Base-by-base conservation (phyloP, 495 filamentous ascomycete genomes). In the Aspergillus diversus region DNA sequence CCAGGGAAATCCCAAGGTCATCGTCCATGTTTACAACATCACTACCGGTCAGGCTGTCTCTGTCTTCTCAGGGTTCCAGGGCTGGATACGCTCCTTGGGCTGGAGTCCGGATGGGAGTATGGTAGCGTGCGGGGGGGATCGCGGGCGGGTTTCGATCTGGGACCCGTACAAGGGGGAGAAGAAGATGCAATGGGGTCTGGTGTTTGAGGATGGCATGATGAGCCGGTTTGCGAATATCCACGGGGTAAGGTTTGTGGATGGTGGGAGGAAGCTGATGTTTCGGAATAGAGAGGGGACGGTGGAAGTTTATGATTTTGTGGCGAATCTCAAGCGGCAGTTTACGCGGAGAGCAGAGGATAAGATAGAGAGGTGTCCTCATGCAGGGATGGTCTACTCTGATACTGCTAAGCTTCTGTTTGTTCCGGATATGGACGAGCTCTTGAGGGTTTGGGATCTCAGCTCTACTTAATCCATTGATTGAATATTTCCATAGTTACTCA, bases 1-100 rank as follows among this genome's bases (percentile, higher is more conserved):
- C 34, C 57, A 68, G 21, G 66, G 64, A 33, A 63, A 35, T 32
- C 47, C 63, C 17, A 64, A 6, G 64, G 16, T 5, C 21, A 11
- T 37, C 6, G n/a, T 73, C 12, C 17, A 57, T n/a, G 61, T 72
- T n/a, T 63, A 66, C 43, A 35, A 58, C n/a, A 50, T 70, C 33
- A 5, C 16, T 8, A 65, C 55, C 15, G 63, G 55, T 0, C 8
- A 31, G 5, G 17, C 59, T 0, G 33, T 66, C 12, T 59, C 59
- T 5, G 50, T n/a, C 27, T 37, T 65, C 21, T 51, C 58, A 5
- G 35, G 31, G 13, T 58, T 48, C 35, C 16, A 46, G 5, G 37
- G 7, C 35, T 5, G 7, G 37, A 6, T 16, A 31, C 55, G 55
- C 0, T 58, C 55, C 16, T 7, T 58, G 5, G 46, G 9, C 9